Evolutionary conservation across 2,329 filamentous ascomycete species (phyloP), one percentile per base, ranked within the genome.

Genomic region (Colletotrichum graminicola): DNA sequence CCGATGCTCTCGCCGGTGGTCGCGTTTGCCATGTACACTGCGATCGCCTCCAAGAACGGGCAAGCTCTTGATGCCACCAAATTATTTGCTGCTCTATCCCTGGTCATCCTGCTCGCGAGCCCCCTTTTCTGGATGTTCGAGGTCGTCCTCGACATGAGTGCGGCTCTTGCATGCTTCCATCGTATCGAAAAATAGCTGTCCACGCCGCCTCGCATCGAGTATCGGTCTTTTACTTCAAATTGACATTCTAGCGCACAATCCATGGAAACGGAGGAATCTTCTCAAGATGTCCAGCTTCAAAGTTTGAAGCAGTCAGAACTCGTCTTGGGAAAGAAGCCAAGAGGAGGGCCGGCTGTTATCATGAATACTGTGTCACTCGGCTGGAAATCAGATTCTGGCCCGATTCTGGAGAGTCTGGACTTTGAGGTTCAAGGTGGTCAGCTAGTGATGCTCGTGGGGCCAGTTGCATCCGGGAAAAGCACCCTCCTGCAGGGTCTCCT

Each of bases 401-500:
- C 72, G 21, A 66, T 76, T 14, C 75, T 85, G 4, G 73, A 54
- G 0, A 62, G 79, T 10, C 74, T 85, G 29, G 73, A 79, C n/a
- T 75, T 85, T 3, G 74, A 71, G 0, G 69, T 85, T 3, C 73
- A 74, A 2, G 64, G 71, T 0, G 76, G 74, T 4, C 74, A 79
- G 5, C 77, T 86, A 11, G 82, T 78, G 11, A 78, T 86, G 5
- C 73, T 86, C 0, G 76, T 84, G 12, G 84, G 84, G 0, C 83
- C 84, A 1, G 77, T 86, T 5, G 85, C 81, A 0, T 82, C 80
- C 1, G 84, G 84, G 0, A 86, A 86, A 72, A 84, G 81, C 0
- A 82, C 84, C 0, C 73, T 86, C 0, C 80, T 83, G 72, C 82
- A 82, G 62, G 79, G 79, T 0, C 74, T 86, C 0, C 75, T 83